Base-by-base conservation (phyloP, 2,329 filamentous ascomycete genomes). In the Penicillium sp. region DNA sequence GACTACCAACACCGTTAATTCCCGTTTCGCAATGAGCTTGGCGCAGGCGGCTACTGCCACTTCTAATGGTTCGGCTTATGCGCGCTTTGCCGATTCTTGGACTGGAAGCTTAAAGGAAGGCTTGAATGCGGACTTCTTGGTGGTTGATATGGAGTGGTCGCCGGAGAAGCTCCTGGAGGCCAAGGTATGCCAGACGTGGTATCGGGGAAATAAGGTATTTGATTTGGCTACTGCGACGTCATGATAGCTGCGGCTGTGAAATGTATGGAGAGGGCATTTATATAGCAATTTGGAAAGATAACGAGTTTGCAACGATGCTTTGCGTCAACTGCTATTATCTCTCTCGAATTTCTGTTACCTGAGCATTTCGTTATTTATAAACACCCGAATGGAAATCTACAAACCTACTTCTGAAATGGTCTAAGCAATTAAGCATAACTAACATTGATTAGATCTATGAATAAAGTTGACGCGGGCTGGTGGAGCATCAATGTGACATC, bases 11-110 rank as follows among this genome's bases (percentile, higher is more conserved):
- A 70, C 70, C 2, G 69, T 77, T 1, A 77, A 78, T 43, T 57
- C 66, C 12, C 62, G 76, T 32, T 78, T 75, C 50, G 68, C 60
- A 7, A 47, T 78, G 15, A 65, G 66, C 2, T 52, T 78, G 28
- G 67, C 64, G 24, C 64, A 72, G 46, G 75, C 75, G 4, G 64
- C 77, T 12, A 64, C 61, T 29, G 75, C 72, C 28, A 73, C 73
- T 15, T 75, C 75, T 2, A 52, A 54, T 9, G 76, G 76, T 0
- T 72, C 71, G 8, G 76, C 76, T 6, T 76, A 73, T 58, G 72
- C 72, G 0, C 73, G 71, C 18, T 76, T 73, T 57, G 69, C 69
- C 1, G 75, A 77, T n/a, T 57, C 62, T 1, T 65, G 70, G 57
- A 61, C 73, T 2, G 75, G 75, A 2, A 69, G 61, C 47, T 50